phyloP scores from a whole-genome alignment of 1,284 basidiomycete species.

The Cerrena zonata region DNA sequence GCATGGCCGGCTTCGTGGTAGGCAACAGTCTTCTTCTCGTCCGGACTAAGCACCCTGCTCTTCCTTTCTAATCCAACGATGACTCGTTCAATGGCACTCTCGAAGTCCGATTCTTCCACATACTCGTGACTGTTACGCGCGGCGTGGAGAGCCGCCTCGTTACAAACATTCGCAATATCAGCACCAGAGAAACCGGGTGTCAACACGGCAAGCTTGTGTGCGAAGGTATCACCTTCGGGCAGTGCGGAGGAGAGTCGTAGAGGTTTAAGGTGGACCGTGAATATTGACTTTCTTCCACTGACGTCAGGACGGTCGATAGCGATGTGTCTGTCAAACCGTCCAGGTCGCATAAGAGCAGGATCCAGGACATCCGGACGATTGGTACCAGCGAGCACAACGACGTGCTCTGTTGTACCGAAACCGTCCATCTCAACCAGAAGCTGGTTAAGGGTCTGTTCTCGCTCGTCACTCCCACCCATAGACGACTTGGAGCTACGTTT shows the following conservation, averaged over 20 bases:
- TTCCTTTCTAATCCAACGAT: constrained; percentile 96
- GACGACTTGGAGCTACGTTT: constrained; percentile 83
- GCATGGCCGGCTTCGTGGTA: constrained; percentile 99
- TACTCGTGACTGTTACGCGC: constrained; percentile 79
- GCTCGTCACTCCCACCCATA: constrained; percentile 95
- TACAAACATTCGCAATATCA: constrained; percentile 98
- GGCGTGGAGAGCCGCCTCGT: constrained; percentile 94
- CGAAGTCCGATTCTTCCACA: constrained; percentile 86
- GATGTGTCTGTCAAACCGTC: constrained; percentile 96
- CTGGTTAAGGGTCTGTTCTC: constrained; percentile 97
- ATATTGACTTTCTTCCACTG: constrained; percentile 89
- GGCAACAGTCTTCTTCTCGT: constrained; percentile 98
- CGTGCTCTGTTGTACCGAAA: constrained; percentile 91
- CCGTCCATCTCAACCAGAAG: constrained; percentile 99
- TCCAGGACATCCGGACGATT: constrained; percentile 96
- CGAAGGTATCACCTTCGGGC: constrained; percentile 56
- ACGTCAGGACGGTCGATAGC: constrained; percentile 94
- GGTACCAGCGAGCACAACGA: constrained; percentile 94
- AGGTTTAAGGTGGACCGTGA: constrained; percentile 86
- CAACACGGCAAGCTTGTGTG: constrained; percentile 90
- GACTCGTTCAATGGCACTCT: constrained; percentile 95
- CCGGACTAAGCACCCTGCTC: constrained; percentile 84
- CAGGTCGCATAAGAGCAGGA: constrained; percentile 90
- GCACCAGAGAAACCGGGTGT: constrained; percentile 98
- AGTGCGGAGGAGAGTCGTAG: constrained; percentile 66